Percentiles rank a stretch among this genome's conserved stretches.
phyloP scores from a whole-genome alignment of 768 basidiomycete genomes.

The Chalciporus chontae region DNA sequence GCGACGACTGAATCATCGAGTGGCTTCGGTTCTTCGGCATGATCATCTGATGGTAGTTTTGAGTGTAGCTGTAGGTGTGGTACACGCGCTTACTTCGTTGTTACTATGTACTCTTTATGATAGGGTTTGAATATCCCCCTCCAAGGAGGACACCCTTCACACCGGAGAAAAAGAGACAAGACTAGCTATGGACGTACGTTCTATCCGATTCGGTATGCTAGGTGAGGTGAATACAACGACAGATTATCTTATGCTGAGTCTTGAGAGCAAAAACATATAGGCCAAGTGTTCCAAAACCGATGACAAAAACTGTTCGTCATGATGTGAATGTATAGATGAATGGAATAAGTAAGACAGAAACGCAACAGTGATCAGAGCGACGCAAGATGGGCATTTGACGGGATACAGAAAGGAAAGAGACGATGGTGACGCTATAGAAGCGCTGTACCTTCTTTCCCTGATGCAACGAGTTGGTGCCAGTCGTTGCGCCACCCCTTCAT shows the following conservation, averaged over 20 bases:
- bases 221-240: constrained; percentile 19
- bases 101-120: neutral
- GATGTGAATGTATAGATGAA: constrained; percentile 21
- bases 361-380: constrained; percentile 1
- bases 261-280: constrained; percentile 16
- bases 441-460: constrained; percentile 58
- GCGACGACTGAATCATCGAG: neutral
- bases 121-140: too few relatives aligned
- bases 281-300: constrained; percentile 12
- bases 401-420: neutral
- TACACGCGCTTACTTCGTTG: neutral
- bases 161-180: too few relatives aligned
- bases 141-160: too few relatives aligned
- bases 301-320: constrained; percentile 16
- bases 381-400: constrained; percentile 1
- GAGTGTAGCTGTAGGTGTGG: too few relatives aligned
- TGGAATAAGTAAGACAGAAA: constrained; percentile 18
- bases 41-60: neutral
- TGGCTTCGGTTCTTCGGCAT: neutral
- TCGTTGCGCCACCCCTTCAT: constrained; percentile 78
- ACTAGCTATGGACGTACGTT: neutral
- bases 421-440: constrained; percentile 42
- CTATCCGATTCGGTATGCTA: constrained; percentile 10
- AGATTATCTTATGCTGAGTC: constrained; percentile 21
- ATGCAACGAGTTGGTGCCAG: constrained; percentile 68